Percentiles rank a stretch among this genome's conserved stretches.
Evolutionary conservation across 768 basidiomycete genomes (phyloP).

Genomic region (Pisolithus marmoratus): DNA sequence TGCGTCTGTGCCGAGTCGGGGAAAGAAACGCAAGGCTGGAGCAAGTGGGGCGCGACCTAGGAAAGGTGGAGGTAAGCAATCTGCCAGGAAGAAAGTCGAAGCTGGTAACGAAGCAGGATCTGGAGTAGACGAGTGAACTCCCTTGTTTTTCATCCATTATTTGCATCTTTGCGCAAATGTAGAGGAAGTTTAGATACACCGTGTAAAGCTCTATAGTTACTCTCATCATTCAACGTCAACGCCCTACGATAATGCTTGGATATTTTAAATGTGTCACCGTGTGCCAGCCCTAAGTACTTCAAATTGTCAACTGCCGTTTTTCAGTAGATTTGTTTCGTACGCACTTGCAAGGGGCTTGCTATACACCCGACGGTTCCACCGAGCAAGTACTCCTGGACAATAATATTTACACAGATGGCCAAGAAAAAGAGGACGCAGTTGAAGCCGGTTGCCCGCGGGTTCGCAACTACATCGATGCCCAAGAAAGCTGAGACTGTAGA

Average conservation of each 20-base stretch:
- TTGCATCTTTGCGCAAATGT: conserved; percentile 17
- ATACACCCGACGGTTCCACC: neutral
- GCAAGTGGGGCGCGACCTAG: conserved; percentile 17
- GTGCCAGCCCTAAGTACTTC: no score
- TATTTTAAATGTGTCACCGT: neutral
- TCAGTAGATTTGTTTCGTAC: no score
- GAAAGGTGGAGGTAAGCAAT: conserved; percentile 27
- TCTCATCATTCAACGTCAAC: conserved; percentile 26
- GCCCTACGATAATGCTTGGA: conserved; percentile 1
- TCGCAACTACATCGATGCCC: conserved; percentile 77
- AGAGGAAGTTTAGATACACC: conserved; percentile 24
- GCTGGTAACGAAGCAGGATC: conserved; percentile 17
- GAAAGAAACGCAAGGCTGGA: conserved; percentile 32
- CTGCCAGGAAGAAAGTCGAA: conserved; percentile 27
- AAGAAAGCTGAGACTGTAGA: conserved; percentile 51
- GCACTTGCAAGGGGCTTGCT: no score
- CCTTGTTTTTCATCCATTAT: conserved; percentile 9
- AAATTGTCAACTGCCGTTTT: no score
- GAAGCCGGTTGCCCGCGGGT: conserved; percentile 69
- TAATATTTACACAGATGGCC: conserved; percentile 39
- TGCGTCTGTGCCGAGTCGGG: conserved; percentile 18
- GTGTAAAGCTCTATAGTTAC: conserved; percentile 23
- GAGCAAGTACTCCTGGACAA: neutral
- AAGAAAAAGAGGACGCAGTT: conserved; percentile 85
- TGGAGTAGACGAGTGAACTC: conserved; percentile 24